Base-by-base conservation (phyloP, 2,329 filamentous ascomycete genomes). In the Fusarium tuaranense region DNA sequence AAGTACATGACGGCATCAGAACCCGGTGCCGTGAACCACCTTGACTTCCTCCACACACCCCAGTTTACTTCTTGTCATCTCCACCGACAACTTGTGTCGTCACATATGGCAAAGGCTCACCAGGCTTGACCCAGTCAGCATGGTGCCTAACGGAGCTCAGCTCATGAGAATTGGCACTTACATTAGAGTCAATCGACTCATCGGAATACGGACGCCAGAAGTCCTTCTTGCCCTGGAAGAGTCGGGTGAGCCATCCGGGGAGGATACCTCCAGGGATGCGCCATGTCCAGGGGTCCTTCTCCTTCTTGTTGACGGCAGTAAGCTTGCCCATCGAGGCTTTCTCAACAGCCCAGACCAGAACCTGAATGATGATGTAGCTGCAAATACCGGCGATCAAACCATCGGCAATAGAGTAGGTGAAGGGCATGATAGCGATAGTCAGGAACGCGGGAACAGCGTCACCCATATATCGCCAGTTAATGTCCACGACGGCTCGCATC, bases 391-490 rank as follows among this genome's bases (percentile, higher is more conserved):
- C 93, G 76, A 97, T 97, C 18, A 97, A 87, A 51, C 95, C 95
- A 79, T 97, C 94, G 14, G 95, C 94, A 79, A 97, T 97, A 44
- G 92, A 94, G 86, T 97, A 97, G 2, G 93, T 95, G 84, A 97
- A 97, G 0, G 95, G 94, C 95, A 97, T 97, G 70, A 95, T 85
- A 66, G 92, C 91, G 73, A 97, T 93, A 58, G 93, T 95, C 32
- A 97, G 86, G 84, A 97, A 97, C 4, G 95, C 94, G 0, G 95
- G 95, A 27, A 97, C 88, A 1, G 94, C 92, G 81, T 97, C 95
- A 63, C 94, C 94, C 70, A 94, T 87, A 83, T 97, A 97, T 55
- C 87, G 87, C 95, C 95, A 97, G 87, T 97, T 97, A 86, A 97
- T 95, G 72, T 97, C 93, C n/a, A 89, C 90, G 13, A 93, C 93